phyloP scores from a whole-genome alignment of 2,329 filamentous ascomycete species.

The Periglandula ipomoeae region DNA sequence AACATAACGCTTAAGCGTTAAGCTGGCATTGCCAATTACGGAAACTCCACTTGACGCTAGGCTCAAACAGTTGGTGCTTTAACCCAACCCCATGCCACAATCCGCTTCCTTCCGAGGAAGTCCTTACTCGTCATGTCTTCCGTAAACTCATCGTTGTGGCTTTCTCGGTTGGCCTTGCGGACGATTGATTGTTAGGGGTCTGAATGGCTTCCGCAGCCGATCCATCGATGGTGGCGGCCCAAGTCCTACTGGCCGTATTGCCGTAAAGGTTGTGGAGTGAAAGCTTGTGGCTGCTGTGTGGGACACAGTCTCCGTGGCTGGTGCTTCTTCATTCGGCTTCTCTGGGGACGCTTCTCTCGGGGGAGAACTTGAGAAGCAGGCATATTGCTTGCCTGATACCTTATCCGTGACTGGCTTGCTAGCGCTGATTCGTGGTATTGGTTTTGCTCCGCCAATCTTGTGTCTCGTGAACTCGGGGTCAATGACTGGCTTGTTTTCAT shows the following conservation, averaged over 20 bases:
- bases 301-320: conserved; percentile 18
- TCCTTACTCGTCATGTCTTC: not conserved
- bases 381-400: conserved; percentile 36
- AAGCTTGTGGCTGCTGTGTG: conserved; percentile 32
- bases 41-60: not conserved
- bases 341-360: conserved; percentile 19
- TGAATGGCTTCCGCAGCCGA: conserved; percentile 45
- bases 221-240: conserved; percentile 40
- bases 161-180: conserved; percentile 17
- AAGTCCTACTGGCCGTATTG: conserved; percentile 33
- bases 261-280: conserved; percentile 41
- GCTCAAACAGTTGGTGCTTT: not conserved
- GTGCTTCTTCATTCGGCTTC: conserved; percentile 13
- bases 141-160: not conserved
- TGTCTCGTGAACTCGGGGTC: conserved; percentile 26
- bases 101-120: not conserved
- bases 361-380: conserved; percentile 51
- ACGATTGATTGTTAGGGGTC: conserved; percentile 44
- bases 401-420: conserved; percentile 15
- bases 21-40: conserved; percentile 3
- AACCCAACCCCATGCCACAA: not conserved
- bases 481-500: conserved; percentile 15
- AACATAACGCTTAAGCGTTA: conserved; percentile 18
- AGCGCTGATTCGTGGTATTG: conserved; percentile 24
- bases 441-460: conserved; percentile 30